phyloP scores from a whole-genome alignment of 2,329 filamentous ascomycete species.

The Xylariaceae sp. region DNA sequence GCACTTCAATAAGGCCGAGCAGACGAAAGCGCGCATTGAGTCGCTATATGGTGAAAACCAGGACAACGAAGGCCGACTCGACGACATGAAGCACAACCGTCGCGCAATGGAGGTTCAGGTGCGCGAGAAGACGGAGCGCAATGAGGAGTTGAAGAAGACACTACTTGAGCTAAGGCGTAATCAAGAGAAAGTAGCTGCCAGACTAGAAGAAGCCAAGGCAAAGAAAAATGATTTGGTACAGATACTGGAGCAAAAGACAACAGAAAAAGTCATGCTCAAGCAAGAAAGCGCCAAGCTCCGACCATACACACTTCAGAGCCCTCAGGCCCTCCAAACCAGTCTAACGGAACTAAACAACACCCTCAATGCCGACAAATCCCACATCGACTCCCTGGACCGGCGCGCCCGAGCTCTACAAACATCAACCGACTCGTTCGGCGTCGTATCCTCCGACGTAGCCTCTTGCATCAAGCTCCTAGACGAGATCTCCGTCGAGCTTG shows the following conservation, averaged over 20 bases:
- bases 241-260: conserved; percentile 67
- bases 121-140: conserved; percentile 78
- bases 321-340: conserved; percentile 74
- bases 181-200: conserved; percentile 78
- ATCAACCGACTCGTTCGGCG: conserved; percentile 81
- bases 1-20: conserved; percentile 87
- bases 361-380: conserved; percentile 71
- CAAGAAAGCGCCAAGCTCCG: conserved; percentile 86
- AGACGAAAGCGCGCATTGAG: conserved; percentile 83
- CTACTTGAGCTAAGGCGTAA: conserved; percentile 75
- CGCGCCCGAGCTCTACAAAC: conserved; percentile 87
- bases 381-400: conserved; percentile 84
- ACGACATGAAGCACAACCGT: conserved; percentile 76
- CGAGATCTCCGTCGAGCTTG: conserved; percentile 77
- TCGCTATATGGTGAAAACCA: conserved; percentile 81
- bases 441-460: conserved; percentile 80
- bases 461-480: conserved; percentile 86
- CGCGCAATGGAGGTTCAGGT: conserved; percentile 77
- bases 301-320: conserved; percentile 88
- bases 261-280: conserved; percentile 64
- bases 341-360: conserved; percentile 78
- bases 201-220: conserved; percentile 76
- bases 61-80: conserved; percentile 73
- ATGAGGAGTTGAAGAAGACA: conserved; percentile 80
- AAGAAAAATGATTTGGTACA: conserved; percentile 75